Evolutionary conservation across 1,139 yeast genomes (phyloP).

Genomic region (Taiozyma onychis): DNA sequence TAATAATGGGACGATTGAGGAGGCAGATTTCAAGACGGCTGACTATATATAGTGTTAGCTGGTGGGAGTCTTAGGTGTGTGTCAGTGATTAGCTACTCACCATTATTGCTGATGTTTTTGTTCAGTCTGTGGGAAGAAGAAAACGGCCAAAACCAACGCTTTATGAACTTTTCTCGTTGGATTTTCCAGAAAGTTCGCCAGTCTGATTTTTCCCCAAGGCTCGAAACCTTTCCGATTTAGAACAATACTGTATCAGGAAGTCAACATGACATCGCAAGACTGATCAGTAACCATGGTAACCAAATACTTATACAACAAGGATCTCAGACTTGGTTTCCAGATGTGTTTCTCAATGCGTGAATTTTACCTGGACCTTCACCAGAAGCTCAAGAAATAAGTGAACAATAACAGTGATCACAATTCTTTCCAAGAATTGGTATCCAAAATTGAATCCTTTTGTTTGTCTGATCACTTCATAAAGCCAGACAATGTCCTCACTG

Average conservation of each 20-base stretch:
- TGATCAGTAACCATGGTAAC: too few relatives aligned
- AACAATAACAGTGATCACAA: not conserved
- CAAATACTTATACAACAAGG: too few relatives aligned
- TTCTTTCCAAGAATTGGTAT: not conserved
- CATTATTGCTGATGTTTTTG: slow-evolving; percentile 2
- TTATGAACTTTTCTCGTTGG: not conserved
- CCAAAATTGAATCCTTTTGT: not conserved
- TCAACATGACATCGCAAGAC: not conserved
- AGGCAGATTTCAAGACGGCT: slow-evolving; percentile 74
- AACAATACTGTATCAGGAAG: not conserved
- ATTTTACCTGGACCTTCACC: too few relatives aligned
- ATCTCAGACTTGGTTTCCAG: too few relatives aligned
- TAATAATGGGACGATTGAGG: slow-evolving; percentile 83
- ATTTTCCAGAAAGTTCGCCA: not conserved
- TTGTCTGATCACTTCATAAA: not conserved
- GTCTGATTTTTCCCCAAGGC: not conserved
- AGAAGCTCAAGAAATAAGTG: not conserved
- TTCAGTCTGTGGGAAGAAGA: not conserved
- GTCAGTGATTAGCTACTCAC: not conserved
- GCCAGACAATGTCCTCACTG: not conserved
- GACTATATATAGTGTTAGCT: slow-evolving; percentile 24
- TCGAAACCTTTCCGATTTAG: not conserved
- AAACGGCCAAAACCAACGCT: not conserved
- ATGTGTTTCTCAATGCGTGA: too few relatives aligned
- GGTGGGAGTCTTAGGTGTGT: not conserved